Evolutionary conservation across 805 yeast species (phyloP), one percentile per base, ranked within the genome.

Genomic region (Candida suzukii): DNA sequence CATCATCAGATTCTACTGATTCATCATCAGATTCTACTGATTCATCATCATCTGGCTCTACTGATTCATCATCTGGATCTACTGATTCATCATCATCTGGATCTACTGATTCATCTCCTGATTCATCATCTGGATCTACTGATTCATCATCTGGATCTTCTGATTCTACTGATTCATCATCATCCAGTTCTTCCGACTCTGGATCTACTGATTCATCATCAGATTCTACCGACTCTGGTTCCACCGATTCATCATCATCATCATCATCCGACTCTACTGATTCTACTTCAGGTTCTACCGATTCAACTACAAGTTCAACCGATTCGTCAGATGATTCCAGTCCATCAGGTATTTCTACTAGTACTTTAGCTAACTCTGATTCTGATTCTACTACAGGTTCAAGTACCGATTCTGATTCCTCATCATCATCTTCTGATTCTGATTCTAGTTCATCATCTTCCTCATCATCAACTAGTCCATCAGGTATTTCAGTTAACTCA

Each of bases 361-460:
- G n/a, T n/a, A n/a, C n/a, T 16, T 32, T 24, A 20, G 91, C n/a
- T 13, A 18, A 22, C 7, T n/a, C 32, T 11, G 32, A 4, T n/a
- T 29, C 32, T 6, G 14, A n/a, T 12, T 19, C 35, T 16, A 17
- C 21, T 10, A 11, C 29, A 13, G 29, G 14, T 26, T 26, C 76
- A 47, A 93, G 90, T 0, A 69, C 84, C 54, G 75, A 82, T 51
- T 76, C 84, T 19, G 93, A 84, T 61, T 26, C 29, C 29, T 26
- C 29, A 26, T 4, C n/a, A 4, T 26, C 29, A 26, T 26, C 29
- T 26, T 26, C 29, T 8, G 25, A 24, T 24, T 24, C 25, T 10
- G 25, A 10, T 24, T 24, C 25, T 24, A 10, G 25, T 10, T 24
- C 25, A 8, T 7, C 25, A 8, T 24, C 25, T 10, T 24, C 25